Conservation (phyloP, 1,139 yeast species). For the Waltiozyma sp. region DNA sequence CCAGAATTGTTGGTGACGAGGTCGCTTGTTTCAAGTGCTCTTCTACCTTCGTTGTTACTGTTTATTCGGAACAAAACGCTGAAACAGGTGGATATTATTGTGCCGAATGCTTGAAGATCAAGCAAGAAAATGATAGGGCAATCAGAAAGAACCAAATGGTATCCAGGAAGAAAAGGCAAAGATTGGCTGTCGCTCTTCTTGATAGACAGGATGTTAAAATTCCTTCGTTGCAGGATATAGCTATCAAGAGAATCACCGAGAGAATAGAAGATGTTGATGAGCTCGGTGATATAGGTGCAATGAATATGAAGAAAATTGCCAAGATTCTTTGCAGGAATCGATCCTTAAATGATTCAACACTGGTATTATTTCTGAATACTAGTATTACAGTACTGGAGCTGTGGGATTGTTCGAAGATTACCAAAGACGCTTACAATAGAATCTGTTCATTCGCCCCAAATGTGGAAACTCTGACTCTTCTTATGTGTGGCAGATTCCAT, state of each 20-base stretch:
- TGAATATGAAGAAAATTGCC: slow-evolving; percentile 55
- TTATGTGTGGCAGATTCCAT: slow-evolving; percentile 90
- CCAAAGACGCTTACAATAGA: slow-evolving; percentile 50
- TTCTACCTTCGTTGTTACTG: slow-evolving; percentile 44
- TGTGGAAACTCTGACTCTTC: slow-evolving; percentile 51
- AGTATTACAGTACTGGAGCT: slow-evolving; percentile 48
- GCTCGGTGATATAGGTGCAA: slow-evolving; percentile 67
- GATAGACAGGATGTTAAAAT: slow-evolving; percentile 55
- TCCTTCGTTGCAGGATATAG: slow-evolving; percentile 70
- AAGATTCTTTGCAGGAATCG: slow-evolving; percentile 74
- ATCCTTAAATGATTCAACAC: slow-evolving; percentile 59
- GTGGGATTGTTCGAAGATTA: slow-evolving; percentile 87
- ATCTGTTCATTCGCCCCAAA: slow-evolving; percentile 77
- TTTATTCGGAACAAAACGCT: slow-evolving; percentile 42
- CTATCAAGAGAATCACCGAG: slow-evolving; percentile 58
- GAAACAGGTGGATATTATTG: slow-evolving; percentile 47
- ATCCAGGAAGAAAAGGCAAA: slow-evolving; percentile 65
- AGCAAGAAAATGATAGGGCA: slow-evolving; percentile 28
- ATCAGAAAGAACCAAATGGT: slow-evolving; percentile 41
- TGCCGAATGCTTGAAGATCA: slow-evolving; percentile 44
- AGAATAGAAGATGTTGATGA: slow-evolving; percentile 71
- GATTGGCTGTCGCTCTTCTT: slow-evolving; percentile 72
- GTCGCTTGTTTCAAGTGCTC: slow-evolving; percentile 53
- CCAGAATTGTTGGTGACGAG: slow-evolving; percentile 31
- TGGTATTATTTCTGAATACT: slow-evolving; percentile 61